phyloP scores from a whole-genome alignment of 2,329 filamentous ascomycete species.

The Alternaria burnsii region DNA sequence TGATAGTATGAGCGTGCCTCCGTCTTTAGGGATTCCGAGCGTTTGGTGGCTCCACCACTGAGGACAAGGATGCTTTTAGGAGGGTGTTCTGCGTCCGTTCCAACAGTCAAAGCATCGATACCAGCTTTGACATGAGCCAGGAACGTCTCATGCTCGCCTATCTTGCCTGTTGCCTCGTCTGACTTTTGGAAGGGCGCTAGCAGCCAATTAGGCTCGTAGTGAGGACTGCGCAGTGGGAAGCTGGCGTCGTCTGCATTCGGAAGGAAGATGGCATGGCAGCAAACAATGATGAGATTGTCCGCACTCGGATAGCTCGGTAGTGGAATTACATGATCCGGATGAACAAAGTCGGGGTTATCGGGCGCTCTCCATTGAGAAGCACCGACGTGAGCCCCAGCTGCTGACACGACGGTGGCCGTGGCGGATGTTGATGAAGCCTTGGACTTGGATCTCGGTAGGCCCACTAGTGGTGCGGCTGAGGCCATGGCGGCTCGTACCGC shows the following conservation, averaged over 20 bases:
- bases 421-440: constrained; percentile 14
- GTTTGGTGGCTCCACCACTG: constrained; percentile 68
- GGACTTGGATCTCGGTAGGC: constrained; percentile 44
- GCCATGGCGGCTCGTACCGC: constrained; percentile 33
- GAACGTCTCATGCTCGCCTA: constrained; percentile 80
- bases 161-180: constrained; percentile 50
- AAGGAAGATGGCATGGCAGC: constrained; percentile 82
- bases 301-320: constrained; percentile 35
- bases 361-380: constrained; percentile 9
- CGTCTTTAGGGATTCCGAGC: constrained; percentile 37
- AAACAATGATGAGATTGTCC: constrained; percentile 75
- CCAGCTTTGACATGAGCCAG: constrained; percentile 76
- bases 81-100: constrained; percentile 51
- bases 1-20: constrained; percentile 51
- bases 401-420: constrained; percentile 17
- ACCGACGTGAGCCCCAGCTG: constrained; percentile 9
- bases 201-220: constrained; percentile 62
- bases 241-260: constrained; percentile 36
- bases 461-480: constrained; percentile 40
- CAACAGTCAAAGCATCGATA: constrained; percentile 60
- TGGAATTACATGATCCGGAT: constrained; percentile 42
- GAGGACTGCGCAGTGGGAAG: constrained; percentile 41
- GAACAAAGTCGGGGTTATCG: constrained; percentile 32
- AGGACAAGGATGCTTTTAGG: constrained; percentile 66
- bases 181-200: constrained; percentile 76